Evolutionary conservation across 495 filamentous ascomycete species (phyloP).

Genomic region (Cenococcum geophilum): DNA sequence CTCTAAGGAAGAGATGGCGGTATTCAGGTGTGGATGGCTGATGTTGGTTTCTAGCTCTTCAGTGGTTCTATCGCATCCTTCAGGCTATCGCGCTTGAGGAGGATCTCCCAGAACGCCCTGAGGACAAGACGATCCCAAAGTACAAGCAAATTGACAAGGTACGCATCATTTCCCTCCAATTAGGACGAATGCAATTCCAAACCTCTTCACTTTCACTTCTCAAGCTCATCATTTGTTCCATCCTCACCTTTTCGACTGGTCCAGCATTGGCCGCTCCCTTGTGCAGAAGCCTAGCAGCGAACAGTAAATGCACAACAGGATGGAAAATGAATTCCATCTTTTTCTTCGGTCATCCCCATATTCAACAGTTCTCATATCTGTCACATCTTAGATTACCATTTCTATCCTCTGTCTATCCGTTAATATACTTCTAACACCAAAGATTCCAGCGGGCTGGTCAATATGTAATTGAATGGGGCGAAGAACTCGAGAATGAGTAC

Average conservation of each 20-base stretch:
- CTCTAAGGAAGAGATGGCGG: too few species aligned
- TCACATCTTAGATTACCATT: background rate
- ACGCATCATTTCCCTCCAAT: constrained; percentile 28
- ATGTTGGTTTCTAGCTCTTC: constrained; percentile 49
- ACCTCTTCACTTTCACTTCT: constrained; percentile 2
- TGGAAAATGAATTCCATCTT: too few species aligned
- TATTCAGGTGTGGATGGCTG: background rate
- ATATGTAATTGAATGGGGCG: constrained; percentile 70
- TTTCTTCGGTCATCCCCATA: background rate
- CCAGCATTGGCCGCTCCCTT: too few species aligned
- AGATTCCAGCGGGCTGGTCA: constrained; percentile 57
- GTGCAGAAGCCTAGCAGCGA: too few species aligned
- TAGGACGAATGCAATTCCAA: too few species aligned
- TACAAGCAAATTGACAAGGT: constrained; percentile 78
- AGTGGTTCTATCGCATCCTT: constrained; percentile 96
- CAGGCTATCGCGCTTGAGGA: constrained; percentile 91
- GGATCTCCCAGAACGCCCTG: constrained; percentile 70
- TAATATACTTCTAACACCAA: background rate
- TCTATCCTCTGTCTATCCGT: background rate
- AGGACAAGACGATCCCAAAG: constrained; percentile 81
- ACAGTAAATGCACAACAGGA: too few species aligned
- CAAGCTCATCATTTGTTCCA: background rate
- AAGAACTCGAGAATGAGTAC: constrained; percentile 50
- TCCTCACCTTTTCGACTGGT: background rate
- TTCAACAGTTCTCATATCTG: background rate